Evolutionary conservation across 805 yeast genomes (phyloP), one percentile per base, ranked within the genome.

Genomic region (Vanderwaltozyma tropicalis): DNA sequence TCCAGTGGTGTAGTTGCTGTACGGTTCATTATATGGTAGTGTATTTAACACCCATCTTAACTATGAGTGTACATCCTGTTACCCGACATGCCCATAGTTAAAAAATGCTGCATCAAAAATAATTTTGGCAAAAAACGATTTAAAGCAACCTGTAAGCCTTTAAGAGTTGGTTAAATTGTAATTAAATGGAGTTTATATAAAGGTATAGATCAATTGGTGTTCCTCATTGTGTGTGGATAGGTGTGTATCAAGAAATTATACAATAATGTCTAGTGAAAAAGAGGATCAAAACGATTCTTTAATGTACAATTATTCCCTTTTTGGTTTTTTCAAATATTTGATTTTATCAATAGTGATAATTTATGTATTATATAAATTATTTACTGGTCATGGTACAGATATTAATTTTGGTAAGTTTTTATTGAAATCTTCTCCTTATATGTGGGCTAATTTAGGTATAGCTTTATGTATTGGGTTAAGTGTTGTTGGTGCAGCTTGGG

Each of bases 401-500:
- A 92, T 92, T 69, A 83, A 92, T 61, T 77, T 92, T 41, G 98
- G 98, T 37, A 78, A 78, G 48, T 88, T 89, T 56, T 71, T 92
- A 47, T 76, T 78, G 48, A 68, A 80, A 27, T 77, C 92, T 2
- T 86, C 96, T 17, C 98, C 98, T 6, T 92, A 92, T 59, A 75
- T 92, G 80, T 92, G 97, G 97, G 97, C 96, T 21, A 74, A 75
- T 45, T 62, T 87, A 45, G 98, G 98, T 39, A 86, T 92, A 45
- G 80, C 83, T 13, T 64, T 78, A 36, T 89, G 98, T 64, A 87
- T 94, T 49, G 97, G 97, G 12, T 72, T 92, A 42, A 80, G 94
- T 34, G 96, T 92, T 13, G 80, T 88, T 30, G 98, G 98, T 28
- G 98, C 98, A 13, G 97, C 97, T 5, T 92, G 98, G 98, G 98